These are phyloP conservation scores for Trypanosomatidae sp. DNA, from an alignment of 208 protist genomes.

Conservation along the genomic window DNA sequence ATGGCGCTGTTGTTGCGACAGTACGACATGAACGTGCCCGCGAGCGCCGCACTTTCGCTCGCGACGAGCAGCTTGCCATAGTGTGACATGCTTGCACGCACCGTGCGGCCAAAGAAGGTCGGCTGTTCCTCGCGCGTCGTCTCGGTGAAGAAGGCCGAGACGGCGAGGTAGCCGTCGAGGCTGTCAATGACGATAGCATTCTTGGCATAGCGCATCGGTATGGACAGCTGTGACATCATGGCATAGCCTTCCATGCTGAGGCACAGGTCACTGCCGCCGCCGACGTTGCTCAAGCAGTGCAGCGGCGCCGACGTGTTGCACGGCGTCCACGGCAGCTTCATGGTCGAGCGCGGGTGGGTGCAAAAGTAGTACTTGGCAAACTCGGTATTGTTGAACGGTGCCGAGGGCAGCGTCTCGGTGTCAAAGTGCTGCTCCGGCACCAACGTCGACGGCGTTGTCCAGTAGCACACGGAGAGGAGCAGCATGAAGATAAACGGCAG, in stretches of 20 bases:
- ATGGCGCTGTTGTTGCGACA: conserved; percentile 22
- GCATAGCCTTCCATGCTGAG: not conserved
- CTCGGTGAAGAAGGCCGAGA: conserved; percentile 33
- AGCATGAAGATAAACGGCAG: conserved; percentile 50
- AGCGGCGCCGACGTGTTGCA: conserved; percentile 4
- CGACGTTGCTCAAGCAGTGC: conserved; percentile 15
- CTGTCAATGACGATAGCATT: conserved; percentile 15
- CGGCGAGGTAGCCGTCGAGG: conserved; percentile 36
- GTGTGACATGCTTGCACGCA: conserved; percentile 29
- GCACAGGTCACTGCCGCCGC: conserved; percentile 16
- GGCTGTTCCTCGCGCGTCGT: conserved; percentile 9
- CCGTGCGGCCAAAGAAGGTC: conserved; percentile 36
- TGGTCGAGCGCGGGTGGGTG: conserved; percentile 3
- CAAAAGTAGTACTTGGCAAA: conserved; percentile 10
- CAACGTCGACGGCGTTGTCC: conserved; percentile 12
- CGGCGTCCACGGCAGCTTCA: conserved; percentile 7
- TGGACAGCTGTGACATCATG: not conserved
- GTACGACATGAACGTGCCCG: conserved; percentile 28
- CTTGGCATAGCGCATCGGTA: conserved; percentile 16
- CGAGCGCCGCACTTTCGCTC: conserved; percentile 13
- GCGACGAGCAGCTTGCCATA: conserved; percentile 57
- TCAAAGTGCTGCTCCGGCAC: conserved; percentile 15
- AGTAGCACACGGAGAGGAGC: conserved; percentile 38
- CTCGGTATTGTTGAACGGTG: conserved; percentile 8
- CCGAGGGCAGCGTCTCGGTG: not conserved